Conservation (phyloP, 441 rosid species). For the Hypseocharis bilobata region DNA sequence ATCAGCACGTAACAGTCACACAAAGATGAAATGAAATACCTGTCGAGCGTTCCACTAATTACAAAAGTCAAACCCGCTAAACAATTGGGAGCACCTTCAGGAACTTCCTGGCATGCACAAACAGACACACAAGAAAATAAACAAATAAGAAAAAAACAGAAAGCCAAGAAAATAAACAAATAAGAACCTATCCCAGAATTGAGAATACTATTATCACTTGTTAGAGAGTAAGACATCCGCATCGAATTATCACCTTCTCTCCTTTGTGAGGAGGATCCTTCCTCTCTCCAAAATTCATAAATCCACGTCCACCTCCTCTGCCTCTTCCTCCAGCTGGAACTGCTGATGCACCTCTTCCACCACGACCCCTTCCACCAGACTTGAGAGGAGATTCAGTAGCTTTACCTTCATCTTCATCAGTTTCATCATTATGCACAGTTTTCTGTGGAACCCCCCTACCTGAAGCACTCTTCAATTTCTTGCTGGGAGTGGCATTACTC, state of each 20-base stretch:
- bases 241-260: conserved; percentile 53
- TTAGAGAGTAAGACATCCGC: conserved; percentile 6
- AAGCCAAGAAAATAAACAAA: background rate
- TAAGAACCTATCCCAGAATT: background rate
- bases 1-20: background rate
- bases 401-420: conserved; percentile 47
- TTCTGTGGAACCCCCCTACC: conserved; percentile 54
- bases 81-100: conserved; percentile 84
- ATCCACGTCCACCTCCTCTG: conserved; percentile 85
- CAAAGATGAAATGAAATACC: conserved; percentile 39
- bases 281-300: conserved; percentile 88
- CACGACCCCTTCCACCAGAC: conserved; percentile 72
- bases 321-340: conserved; percentile 66
- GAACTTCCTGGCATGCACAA: conserved; percentile 68
- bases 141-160: no score
- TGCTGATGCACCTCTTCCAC: conserved; percentile 59
- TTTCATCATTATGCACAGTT: conserved; percentile 36
- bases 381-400: conserved; percentile 50
- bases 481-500: conserved; percentile 50
- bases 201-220: background rate
- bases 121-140: conserved; percentile 1
- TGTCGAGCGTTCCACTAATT: conserved; percentile 95
- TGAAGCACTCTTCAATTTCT: conserved; percentile 64
- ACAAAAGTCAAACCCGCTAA: conserved; percentile 81
- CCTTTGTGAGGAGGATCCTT: conserved; percentile 99